These are phyloP conservation scores for Lasiosphaeria ovina DNA, from an alignment of 495 filamentous ascomycete genomes.

Conservation along the genomic window DNA sequence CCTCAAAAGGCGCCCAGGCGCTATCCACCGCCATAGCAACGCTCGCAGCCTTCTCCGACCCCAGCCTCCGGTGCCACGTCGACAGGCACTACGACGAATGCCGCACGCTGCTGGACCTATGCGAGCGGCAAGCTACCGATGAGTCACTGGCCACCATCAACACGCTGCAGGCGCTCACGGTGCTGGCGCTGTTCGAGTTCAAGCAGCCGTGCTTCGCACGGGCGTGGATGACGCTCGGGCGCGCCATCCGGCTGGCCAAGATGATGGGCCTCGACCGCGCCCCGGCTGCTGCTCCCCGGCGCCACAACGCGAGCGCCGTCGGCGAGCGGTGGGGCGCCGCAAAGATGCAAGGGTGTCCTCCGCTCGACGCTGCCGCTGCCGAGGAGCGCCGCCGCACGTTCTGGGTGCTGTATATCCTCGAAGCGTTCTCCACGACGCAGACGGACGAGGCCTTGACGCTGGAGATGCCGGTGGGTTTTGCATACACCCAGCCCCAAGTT, in stretches of 20 bases:
- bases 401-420: not conserved
- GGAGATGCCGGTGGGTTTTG: not conserved
- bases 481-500: not conserved
- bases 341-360: not conserved
- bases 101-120: constrained; percentile 14
- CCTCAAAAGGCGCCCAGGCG: constrained; percentile 8
- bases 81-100: constrained; percentile 17
- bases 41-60: constrained; percentile 1
- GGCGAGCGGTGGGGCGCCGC: not conserved
- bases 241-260: constrained; percentile 15
- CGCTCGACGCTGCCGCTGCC: not conserved
- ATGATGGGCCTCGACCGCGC: constrained; percentile 16
- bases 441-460: not conserved
- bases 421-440: not conserved
- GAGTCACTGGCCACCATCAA: constrained; percentile 14
- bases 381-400: not conserved
- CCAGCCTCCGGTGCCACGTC: constrained; percentile 3
- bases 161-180: constrained; percentile 16
- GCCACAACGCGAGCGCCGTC: not conserved
- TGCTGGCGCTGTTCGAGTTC: constrained; percentile 18
- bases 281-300: not conserved
- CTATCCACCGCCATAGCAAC: constrained; percentile 15
- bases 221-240: constrained; percentile 21
- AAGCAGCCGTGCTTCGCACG: constrained; percentile 16
- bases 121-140: constrained; percentile 17